Conservation (phyloP, 192 early-diverging fungal genomes). For the Haplosporangium gracile region DNA sequence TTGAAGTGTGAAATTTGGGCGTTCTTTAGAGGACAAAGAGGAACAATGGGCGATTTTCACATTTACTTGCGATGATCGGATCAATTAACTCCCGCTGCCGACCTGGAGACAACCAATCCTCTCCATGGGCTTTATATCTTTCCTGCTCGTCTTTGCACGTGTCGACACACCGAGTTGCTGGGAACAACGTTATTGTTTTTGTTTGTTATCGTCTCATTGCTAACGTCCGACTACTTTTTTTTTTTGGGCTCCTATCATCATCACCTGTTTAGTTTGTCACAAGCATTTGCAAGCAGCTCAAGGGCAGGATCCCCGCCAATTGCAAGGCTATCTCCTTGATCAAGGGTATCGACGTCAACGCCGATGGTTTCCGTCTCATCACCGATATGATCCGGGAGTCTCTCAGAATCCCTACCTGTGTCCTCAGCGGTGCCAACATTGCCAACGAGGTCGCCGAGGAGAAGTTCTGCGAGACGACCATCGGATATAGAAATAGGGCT, state of each 20-base stretch:
- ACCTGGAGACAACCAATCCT: not conserved
- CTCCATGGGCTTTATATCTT: not conserved
- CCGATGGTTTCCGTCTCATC: slow-evolving; percentile 84
- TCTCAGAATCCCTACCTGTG: slow-evolving; percentile 82
- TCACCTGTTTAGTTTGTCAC: slow-evolving; percentile 78
- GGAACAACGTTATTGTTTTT: not conserved
- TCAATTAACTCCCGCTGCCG: slow-evolving; percentile 15
- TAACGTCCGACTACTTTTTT: not conserved
- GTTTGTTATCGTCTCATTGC: not conserved
- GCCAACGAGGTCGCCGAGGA: slow-evolving; percentile 95
- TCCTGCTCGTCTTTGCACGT: not conserved
- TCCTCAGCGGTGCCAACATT: slow-evolving; percentile 97
- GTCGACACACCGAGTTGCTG: not conserved
- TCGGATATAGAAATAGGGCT: slow-evolving; percentile 77
- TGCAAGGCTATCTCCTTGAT: slow-evolving; percentile 96
- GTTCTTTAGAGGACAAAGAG: not conserved
- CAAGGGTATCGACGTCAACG: slow-evolving; percentile 90
- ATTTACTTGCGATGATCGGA: slow-evolving; percentile 4
- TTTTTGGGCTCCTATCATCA: slow-evolving; percentile 2
- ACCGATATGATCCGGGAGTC: slow-evolving; percentile 65
- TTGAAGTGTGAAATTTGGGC: not conserved
- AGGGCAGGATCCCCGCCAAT: slow-evolving; percentile 74
- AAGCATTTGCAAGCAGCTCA: slow-evolving; percentile 85
- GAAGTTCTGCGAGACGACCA: slow-evolving; percentile 96
- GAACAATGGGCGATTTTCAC: not conserved